These are phyloP conservation scores for Lepiota brunneoincarnata DNA, from an alignment of 768 basidiomycete species.

Conservation along the genomic window DNA sequence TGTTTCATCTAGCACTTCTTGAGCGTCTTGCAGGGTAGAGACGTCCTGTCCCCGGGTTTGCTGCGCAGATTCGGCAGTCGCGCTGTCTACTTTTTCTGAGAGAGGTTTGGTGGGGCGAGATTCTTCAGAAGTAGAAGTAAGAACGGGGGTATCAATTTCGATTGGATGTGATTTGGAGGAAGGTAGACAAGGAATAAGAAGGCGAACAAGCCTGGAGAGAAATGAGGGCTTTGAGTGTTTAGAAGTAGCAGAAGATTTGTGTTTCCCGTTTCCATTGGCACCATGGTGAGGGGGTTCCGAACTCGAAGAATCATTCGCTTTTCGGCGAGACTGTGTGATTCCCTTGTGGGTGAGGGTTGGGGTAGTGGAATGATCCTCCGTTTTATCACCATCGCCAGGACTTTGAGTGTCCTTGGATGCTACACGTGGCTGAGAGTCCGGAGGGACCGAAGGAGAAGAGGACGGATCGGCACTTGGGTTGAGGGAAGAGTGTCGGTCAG, in stretches of 20 bases:
- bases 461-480: conserved; percentile 8
- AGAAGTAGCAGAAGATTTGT: conserved; percentile 3
- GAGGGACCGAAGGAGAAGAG: conserved; percentile 1
- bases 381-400: conserved; percentile 20
- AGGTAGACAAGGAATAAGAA: conserved; percentile 67
- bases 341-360: conserved; percentile 17
- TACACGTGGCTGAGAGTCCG: conserved; percentile 20
- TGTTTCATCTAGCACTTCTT: conserved; percentile 2
- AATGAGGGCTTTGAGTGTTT: conserved; percentile 45
- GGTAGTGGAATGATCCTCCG: conserved; percentile 25
- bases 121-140: conserved; percentile 18
- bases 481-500: neutral
- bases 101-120: conserved; percentile 12
- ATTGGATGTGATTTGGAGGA: conserved; percentile 45
- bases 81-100: conserved; percentile 3
- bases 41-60: neutral
- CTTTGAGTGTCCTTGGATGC: conserved; percentile 19
- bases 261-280: conserved; percentile 17
- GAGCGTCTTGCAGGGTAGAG: neutral
- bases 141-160: conserved; percentile 33
- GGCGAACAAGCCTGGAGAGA: conserved; percentile 55
- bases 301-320: conserved; percentile 16
- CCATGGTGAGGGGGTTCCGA: conserved; percentile 14
- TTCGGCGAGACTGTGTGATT: neutral
- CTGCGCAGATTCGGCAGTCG: neutral